Evolutionary conservation across 169 alveolate genomes (phyloP).

Genomic region (Eimeria tenella): DNA sequence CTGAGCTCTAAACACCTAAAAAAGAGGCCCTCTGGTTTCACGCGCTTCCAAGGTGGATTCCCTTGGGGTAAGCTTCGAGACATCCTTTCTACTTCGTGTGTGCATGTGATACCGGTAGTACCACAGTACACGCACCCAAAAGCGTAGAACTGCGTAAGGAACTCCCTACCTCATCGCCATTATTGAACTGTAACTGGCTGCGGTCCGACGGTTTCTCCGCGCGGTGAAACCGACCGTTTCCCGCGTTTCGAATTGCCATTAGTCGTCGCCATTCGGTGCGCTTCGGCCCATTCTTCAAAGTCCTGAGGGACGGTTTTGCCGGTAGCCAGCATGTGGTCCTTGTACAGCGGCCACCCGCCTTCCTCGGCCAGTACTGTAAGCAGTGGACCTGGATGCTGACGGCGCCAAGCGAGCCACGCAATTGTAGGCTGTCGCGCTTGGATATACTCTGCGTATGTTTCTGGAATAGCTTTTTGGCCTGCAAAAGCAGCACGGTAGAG

Average conservation of each 20-base stretch:
- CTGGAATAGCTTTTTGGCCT: slow-evolving; percentile 56
- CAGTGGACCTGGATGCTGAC: slow-evolving; percentile 73
- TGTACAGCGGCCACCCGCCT: slow-evolving; percentile 61
- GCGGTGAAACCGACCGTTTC: slow-evolving; percentile 53
- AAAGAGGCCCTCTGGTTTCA: slow-evolving; percentile 7
- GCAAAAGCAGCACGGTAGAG: slow-evolving; percentile 67
- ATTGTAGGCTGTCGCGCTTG: slow-evolving; percentile 64
- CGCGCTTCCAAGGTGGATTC: neutral
- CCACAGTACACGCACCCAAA: neutral
- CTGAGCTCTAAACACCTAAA: slow-evolving; percentile 34
- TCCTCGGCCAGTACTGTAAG: slow-evolving; percentile 52
- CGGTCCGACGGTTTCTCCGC: slow-evolving; percentile 22
- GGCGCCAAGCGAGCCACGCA: slow-evolving; percentile 75
- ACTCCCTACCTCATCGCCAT: slow-evolving; percentile 30
- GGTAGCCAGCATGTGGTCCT: slow-evolving; percentile 68
- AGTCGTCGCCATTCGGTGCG: slow-evolving; percentile 33
- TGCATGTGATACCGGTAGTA: neutral
- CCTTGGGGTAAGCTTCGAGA: neutral
- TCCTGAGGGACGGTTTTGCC: slow-evolving; percentile 67
- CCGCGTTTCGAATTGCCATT: slow-evolving; percentile 67
- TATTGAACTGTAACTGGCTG: slow-evolving; percentile 61
- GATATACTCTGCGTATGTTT: slow-evolving; percentile 60
- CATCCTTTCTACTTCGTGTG: neutral
- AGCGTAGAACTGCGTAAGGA: slow-evolving; percentile 5
- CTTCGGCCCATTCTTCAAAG: slow-evolving; percentile 56